Conservation (phyloP, 164 flowering plant species). For the Kalanchoe fedtschenkoi region DNA sequence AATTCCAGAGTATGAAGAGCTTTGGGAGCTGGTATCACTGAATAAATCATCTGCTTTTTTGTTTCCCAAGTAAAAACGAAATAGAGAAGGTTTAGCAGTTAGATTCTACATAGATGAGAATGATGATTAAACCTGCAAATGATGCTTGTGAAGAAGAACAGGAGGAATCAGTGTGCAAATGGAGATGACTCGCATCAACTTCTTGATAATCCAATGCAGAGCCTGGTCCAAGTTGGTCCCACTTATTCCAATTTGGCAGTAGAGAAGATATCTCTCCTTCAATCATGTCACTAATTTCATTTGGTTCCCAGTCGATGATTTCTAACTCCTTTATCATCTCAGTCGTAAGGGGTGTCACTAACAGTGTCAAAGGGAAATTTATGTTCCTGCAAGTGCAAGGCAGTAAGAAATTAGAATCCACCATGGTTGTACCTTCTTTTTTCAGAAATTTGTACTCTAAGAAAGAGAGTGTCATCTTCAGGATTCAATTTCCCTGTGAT, state of each 20-base stretch:
- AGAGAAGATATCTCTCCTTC: conserved; percentile 43
- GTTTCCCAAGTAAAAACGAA: background rate
- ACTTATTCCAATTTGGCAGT: conserved; percentile 33
- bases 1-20: conserved; percentile 36
- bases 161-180: conserved; percentile 23
- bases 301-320: conserved; percentile 41
- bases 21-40: conserved; percentile 40
- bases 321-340: conserved; percentile 64
- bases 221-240: conserved; percentile 16
- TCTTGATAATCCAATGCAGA: conserved; percentile 18
- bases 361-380: conserved; percentile 45
- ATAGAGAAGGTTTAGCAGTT: conserved; percentile 21
- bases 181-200: conserved; percentile 18
- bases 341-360: conserved; percentile 40
- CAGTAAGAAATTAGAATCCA: background rate
- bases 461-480: conserved; percentile 40
- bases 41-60: conserved; percentile 30
- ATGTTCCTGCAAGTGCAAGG: conserved; percentile 31
- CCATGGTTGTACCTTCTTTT: conserved; percentile 28
- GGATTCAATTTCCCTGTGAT: conserved; percentile 49
- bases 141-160: conserved; percentile 43
- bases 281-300: conserved; percentile 47
- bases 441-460: conserved; percentile 44
- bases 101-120: conserved; percentile 9
- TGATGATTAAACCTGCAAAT: conserved; percentile 13